Evolutionary conservation across 768 basidiomycete genomes (phyloP).

Genomic region (Hericium alpestre): DNA sequence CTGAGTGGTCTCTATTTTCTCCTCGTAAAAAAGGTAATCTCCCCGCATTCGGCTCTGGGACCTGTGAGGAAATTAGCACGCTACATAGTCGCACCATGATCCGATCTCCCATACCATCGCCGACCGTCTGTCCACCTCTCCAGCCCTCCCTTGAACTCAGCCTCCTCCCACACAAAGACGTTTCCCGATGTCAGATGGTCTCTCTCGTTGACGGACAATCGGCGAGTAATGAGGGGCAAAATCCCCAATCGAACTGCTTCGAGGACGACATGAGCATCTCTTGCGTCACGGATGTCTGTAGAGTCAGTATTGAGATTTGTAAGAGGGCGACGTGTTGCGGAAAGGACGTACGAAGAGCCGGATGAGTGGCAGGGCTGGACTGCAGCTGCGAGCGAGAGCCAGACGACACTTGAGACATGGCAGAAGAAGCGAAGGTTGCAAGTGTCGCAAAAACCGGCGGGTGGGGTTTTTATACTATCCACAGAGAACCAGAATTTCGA

Average conservation of each 20-base stretch:
- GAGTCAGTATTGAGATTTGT: not conserved
- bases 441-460: conserved; percentile 1
- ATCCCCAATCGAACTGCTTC: conserved; percentile 66
- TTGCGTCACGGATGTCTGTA: conserved; percentile 68
- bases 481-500: conserved; percentile 8
- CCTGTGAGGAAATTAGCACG: conserved; percentile 27
- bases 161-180: conserved; percentile 81
- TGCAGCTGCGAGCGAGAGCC: not conserved
- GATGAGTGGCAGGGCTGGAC: not conserved
- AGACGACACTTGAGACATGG: conserved; percentile 7
- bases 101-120: conserved; percentile 42
- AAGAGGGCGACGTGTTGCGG: not conserved
- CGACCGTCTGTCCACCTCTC: conserved; percentile 78
- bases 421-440: not conserved
- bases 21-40: conserved; percentile 76
- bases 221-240: conserved; percentile 60
- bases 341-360: not conserved
- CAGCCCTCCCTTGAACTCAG: conserved; percentile 50
- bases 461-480: conserved; percentile 11
- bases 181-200: conserved; percentile 64
- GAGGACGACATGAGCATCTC: conserved; percentile 65
- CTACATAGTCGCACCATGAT: too few species aligned
- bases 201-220: conserved; percentile 58
- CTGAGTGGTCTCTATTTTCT: conserved; percentile 71
- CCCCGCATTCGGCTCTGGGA: conserved; percentile 80